These are phyloP conservation scores for Patellifolia procumbens DNA, from an alignment of 179 eudicot species.

Conservation along the genomic window DNA sequence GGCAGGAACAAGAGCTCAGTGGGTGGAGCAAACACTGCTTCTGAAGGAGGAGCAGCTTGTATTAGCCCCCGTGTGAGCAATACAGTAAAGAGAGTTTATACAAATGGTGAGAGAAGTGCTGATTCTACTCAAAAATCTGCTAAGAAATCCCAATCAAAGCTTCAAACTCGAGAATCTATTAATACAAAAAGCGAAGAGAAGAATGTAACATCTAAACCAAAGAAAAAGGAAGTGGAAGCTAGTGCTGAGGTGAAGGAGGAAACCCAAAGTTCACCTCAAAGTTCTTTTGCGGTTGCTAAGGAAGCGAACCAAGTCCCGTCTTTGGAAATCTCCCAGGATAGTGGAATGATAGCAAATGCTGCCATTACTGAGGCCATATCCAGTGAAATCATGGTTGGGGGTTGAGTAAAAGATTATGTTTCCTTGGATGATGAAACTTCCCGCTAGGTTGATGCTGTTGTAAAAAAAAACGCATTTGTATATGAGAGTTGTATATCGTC, in stretches of 20 bases:
- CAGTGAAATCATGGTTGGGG: conserved; percentile 43
- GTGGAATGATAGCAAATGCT: conserved; percentile 29
- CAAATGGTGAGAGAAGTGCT: conserved; percentile 33
- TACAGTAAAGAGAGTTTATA: conserved; percentile 36
- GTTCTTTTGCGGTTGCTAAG: conserved; percentile 17
- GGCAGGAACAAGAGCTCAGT: conserved; percentile 67
- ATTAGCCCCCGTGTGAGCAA: conserved; percentile 48
- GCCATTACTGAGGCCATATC: conserved; percentile 31
- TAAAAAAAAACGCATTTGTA: conserved; percentile 33
- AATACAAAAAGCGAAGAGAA: conserved; percentile 35
- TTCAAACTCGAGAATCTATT: conserved; percentile 35
- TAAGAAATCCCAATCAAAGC: conserved; percentile 52
- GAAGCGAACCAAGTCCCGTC: conserved; percentile 7
- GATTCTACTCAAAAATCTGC: conserved; percentile 45
- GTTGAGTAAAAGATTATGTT: conserved; percentile 17
- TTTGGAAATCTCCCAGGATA: conserved; percentile 25
- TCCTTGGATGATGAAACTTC: background rate
- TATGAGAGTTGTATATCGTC: conserved; percentile 34
- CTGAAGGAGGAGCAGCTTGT: conserved; percentile 39
- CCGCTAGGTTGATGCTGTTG: conserved; percentile 22
- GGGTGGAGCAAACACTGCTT: conserved; percentile 32
- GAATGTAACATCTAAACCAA: conserved; percentile 32
- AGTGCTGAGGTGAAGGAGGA: conserved; percentile 33
- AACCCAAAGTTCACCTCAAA: conserved; percentile 21
- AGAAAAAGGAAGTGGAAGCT: conserved; percentile 35